Base-by-base conservation (phyloP, 164 flowering plant genomes). In the Tetrastigma voinierianum region DNA sequence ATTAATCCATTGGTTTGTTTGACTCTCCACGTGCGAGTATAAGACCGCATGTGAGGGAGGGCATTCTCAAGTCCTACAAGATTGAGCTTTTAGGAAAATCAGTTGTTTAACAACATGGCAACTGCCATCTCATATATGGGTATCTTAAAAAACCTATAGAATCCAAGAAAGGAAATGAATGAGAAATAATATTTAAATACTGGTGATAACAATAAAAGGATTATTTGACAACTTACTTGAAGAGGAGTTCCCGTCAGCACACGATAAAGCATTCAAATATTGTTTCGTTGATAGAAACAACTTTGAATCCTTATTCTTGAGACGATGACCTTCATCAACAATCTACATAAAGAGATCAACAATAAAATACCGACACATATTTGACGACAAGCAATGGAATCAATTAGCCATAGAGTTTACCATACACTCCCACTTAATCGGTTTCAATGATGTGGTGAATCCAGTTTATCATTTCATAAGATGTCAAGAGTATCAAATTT, bases 271-370 rank as follows among this genome's bases (percentile, higher is more conserved):
- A 67, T 84, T 92, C 12, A 69, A 60, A 69, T 84, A 92, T 71
- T 89, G 96, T 76, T 75, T 90, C 89, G 92, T 70, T 15, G 89
- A 82, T 69, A 81, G 73, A 81, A 92, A 95, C 70, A 95, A 67
- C 62, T 95, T 95, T 95, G 99, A 96, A 74, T 96, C 99, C 80
- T 93, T 96, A 73, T 96, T 96, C 77, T 96, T 96, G 20, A 96
- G 91, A 43, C 97, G 97, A 72, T 96, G 99, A 57, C 99, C 99
- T 82, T 96, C 99, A 86, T 96, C 98, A 65, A 93, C 96, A 80
- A 93, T 90, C 98, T 93, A 67, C 67, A 76, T 0, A 69, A 64
- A 67, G 57, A 72, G 20, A 18, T 64, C 67, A 74, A 67, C 58
- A 53, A 68, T 51, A 58, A 54, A 62, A 62, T 24, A 67, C 25